phyloP scores from a whole-genome alignment of 495 filamentous ascomycete species.

The Apiosordaria backusii region DNA sequence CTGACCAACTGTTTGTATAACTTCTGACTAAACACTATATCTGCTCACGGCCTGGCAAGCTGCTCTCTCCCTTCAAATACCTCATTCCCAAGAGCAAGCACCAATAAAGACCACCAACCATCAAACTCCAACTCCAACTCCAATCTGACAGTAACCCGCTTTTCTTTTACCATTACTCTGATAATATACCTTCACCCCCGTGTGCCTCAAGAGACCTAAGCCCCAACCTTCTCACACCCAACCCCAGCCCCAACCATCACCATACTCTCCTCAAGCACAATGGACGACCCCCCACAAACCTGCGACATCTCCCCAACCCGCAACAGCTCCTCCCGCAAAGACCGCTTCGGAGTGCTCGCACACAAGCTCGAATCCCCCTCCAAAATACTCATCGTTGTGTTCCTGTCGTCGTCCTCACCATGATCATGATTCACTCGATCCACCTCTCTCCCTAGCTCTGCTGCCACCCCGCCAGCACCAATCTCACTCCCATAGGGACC shows the following conservation, averaged over 20 bases:
- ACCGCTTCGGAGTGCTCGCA: constrained; percentile 2
- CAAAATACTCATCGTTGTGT: background rate
- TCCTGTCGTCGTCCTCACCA: background rate
- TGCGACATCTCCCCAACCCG: background rate
- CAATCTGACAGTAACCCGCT: background rate
- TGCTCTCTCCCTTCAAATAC: background rate
- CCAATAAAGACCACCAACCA: background rate
- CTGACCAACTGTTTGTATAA: constrained; percentile 1
- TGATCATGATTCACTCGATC: too few relatives aligned
- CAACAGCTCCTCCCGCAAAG: constrained; percentile 2
- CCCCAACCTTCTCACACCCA: background rate
- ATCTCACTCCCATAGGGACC: background rate
- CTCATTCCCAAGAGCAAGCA: background rate
- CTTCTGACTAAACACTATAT: constrained; percentile 2
- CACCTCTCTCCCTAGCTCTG: background rate
- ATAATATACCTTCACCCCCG: background rate
- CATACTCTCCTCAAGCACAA: background rate
- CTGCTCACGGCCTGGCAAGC: background rate
- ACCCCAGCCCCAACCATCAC: background rate
- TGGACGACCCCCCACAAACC: background rate
- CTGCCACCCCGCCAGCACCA: background rate
- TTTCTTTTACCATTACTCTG: background rate
- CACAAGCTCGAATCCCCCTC: background rate
- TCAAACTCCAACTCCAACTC: background rate
- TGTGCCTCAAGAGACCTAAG: background rate